Evolutionary conservation across 2,329 filamentous ascomycete species (phyloP).

Genomic region (Colletotrichum filicis): DNA sequence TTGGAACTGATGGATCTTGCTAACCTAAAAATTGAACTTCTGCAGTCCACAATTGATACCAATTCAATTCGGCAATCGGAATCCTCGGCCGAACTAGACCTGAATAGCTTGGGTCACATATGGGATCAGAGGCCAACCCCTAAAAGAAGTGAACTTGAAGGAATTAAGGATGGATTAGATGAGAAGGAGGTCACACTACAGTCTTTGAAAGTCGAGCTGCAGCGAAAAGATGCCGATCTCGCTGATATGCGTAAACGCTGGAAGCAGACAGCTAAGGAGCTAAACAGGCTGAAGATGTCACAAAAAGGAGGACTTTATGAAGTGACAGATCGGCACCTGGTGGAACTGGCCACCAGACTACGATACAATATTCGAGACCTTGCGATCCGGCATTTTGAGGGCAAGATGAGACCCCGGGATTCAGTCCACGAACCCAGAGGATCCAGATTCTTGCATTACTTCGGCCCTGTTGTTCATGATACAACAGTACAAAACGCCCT

Average conservation of each 20-base stretch:
- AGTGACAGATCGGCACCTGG: not conserved
- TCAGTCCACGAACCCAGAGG: not conserved
- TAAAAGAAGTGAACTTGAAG: not conserved
- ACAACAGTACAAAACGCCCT: not conserved
- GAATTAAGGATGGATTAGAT: not conserved
- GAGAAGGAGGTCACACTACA: not conserved
- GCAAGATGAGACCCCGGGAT: not conserved
- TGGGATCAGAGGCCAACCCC: not conserved
- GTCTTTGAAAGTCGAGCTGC: not conserved
- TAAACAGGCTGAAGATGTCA: not conserved
- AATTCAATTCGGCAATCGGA: not conserved
- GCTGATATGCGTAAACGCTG: not conserved
- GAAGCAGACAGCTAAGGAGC: not conserved
- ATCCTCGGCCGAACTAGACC: not conserved
- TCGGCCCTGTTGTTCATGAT: not conserved
- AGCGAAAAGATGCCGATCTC: not conserved
- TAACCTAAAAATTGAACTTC: no score
- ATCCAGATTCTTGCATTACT: not conserved
- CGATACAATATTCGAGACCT: not conserved
- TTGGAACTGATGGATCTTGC: no score
- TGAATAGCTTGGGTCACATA: not conserved
- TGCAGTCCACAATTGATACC: not conserved
- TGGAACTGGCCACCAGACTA: not conserved
- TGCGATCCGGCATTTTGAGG: not conserved
- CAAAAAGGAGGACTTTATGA: not conserved